Percentiles rank a stretch among this genome's conserved stretches.
These are phyloP conservation scores for Podaxis sp. DNA, from an alignment of 768 basidiomycete genomes.

Conservation along the genomic window DNA sequence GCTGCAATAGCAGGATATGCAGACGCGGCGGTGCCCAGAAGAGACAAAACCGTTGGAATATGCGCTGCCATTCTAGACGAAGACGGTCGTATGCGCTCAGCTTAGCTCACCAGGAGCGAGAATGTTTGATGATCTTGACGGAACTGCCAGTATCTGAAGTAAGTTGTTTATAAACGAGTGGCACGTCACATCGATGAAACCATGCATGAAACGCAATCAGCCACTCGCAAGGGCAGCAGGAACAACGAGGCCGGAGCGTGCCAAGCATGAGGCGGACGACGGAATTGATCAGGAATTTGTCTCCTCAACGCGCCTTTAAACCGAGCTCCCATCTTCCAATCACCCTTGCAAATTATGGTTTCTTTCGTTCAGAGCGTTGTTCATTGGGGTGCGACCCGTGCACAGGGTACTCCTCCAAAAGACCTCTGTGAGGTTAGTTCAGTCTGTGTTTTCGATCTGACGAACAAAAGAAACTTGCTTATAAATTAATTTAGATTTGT, in stretches of 20 bases:
- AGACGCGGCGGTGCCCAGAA: constrained; percentile 27
- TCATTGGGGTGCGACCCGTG: constrained; percentile 32
- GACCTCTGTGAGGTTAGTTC: constrained; percentile 47
- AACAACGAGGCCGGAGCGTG: constrained; percentile 39
- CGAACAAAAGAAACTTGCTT: constrained; percentile 5
- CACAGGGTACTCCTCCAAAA: constrained; percentile 28
- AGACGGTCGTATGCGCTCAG: constrained; percentile 12
- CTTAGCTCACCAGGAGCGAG: constrained; percentile 18
- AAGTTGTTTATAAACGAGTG: constrained; percentile 29
- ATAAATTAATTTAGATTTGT: constrained; percentile 42
- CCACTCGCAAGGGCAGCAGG: constrained; percentile 15
- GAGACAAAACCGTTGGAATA: constrained; percentile 44
- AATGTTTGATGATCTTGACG: constrained; percentile 12
- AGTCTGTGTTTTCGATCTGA: neutral
- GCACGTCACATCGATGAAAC: constrained; percentile 12
- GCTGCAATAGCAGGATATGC: constrained; percentile 26
- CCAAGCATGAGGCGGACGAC: constrained; percentile 27
- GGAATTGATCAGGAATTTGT: constrained; percentile 18
- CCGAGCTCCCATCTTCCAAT: constrained; percentile 18
- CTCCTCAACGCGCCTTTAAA: constrained; percentile 19
- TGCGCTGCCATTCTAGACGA: constrained; percentile 36
- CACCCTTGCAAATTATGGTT: constrained; percentile 30
- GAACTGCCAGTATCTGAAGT: constrained; percentile 7
- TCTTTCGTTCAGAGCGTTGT: constrained; percentile 40
- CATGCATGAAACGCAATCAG: constrained; percentile 23